Conservation (phyloP, 306 rosid species). For the Ormosia semicastrata region DNA sequence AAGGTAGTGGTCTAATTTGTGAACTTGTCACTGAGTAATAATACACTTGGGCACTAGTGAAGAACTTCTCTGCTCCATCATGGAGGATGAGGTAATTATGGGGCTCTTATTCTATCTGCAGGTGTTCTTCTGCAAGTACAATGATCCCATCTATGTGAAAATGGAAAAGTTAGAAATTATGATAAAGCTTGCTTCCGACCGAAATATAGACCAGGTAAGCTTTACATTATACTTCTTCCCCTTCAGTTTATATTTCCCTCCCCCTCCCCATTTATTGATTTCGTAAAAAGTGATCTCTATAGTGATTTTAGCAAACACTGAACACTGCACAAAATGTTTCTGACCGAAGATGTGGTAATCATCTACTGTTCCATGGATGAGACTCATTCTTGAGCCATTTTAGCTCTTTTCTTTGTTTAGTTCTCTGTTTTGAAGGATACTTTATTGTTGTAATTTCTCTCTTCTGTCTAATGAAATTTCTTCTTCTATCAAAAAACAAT, state of each 20-base stretch:
- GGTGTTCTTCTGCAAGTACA: slow-evolving; percentile 99
- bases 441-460: background rate
- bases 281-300: background rate
- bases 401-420: background rate
- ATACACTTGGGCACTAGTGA: background rate
- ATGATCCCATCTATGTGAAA: slow-evolving; percentile 97
- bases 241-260: background rate
- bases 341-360: background rate
- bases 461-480: background rate
- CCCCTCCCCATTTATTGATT: background rate
- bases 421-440: background rate
- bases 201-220: slow-evolving; percentile 93
- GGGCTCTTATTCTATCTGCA: slow-evolving; percentile 35
- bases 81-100: slow-evolving; percentile 19
- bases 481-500: background rate
- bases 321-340: background rate
- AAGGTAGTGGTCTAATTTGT: slow-evolving; percentile 57
- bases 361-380: background rate
- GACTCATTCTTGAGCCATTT: background rate
- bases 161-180: slow-evolving; percentile 98
- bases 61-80: background rate
- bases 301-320: background rate
- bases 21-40: slow-evolving; percentile 14
- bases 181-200: slow-evolving; percentile 97
- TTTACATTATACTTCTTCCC: background rate